phyloP scores from a whole-genome alignment of 2,329 filamentous ascomycete genomes.

The Xylaria sp. region DNA sequence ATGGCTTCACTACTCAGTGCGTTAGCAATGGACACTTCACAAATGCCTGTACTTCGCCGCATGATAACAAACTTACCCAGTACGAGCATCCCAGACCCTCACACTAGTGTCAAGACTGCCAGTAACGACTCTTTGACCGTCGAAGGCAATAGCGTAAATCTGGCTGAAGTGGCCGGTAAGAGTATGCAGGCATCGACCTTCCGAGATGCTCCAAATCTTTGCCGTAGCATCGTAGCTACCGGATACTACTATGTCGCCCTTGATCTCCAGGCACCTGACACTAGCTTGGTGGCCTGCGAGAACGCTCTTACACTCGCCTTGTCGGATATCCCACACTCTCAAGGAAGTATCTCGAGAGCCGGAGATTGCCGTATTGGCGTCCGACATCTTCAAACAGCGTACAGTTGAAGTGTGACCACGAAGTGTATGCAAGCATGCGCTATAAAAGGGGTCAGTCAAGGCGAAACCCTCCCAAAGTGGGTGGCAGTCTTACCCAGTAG shows the following conservation, averaged over 20 bases:
- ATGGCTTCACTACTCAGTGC: slow-evolving; percentile 60
- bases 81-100: slow-evolving; percentile 88
- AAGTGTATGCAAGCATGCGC: slow-evolving; percentile 71
- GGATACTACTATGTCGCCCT: slow-evolving; percentile 94
- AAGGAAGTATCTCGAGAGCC: slow-evolving; percentile 93
- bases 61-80: slow-evolving; percentile 56
- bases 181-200: slow-evolving; percentile 86
- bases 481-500: slow-evolving; percentile 67
- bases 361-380: slow-evolving; percentile 88
- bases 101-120: slow-evolving; percentile 96
- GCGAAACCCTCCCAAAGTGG: neutral
- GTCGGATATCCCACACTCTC: slow-evolving; percentile 88
- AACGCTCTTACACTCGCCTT: slow-evolving; percentile 83
- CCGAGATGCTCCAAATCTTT: slow-evolving; percentile 95
- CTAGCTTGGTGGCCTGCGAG: slow-evolving; percentile 93
- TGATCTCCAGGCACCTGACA: slow-evolving; percentile 90
- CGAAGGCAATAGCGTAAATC: slow-evolving; percentile 97
- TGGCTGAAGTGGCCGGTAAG: slow-evolving; percentile 95
- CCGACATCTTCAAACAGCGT: slow-evolving; percentile 95
- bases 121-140: slow-evolving; percentile 87
- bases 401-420: slow-evolving; percentile 96
- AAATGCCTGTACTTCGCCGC: neutral
- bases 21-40: slow-evolving; percentile 26
- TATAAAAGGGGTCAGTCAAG: slow-evolving; percentile 37
- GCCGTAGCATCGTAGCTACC: slow-evolving; percentile 97